A percentile compares a stretch with the other conserved stretches of the same genome.
Evolutionary conservation across 257 asterid genomes (phyloP).

Genomic region (Nicotiana undulata): DNA sequence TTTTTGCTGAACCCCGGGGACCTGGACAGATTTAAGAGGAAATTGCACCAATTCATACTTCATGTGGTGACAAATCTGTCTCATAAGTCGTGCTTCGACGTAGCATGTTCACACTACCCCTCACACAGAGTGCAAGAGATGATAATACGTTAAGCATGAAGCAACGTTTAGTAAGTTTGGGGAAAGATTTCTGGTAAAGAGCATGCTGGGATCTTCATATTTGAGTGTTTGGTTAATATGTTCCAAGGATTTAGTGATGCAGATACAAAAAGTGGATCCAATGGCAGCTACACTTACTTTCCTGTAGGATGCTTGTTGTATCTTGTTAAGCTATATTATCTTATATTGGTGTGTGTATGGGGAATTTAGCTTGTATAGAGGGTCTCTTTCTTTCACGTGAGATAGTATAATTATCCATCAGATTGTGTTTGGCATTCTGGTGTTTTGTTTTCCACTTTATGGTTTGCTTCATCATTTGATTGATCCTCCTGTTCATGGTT

Average conservation of each 20-base stretch:
- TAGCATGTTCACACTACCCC: not conserved
- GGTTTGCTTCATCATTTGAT: constrained; percentile 5
- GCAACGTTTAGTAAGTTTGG: not conserved
- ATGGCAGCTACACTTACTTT: not conserved
- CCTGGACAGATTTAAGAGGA: not conserved
- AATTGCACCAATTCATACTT: not conserved
- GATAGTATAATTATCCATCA: not conserved
- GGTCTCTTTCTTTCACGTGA: not conserved
- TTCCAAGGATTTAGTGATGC: not conserved
- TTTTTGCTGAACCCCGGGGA: not conserved
- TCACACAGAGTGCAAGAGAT: not conserved
- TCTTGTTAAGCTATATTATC: not conserved
- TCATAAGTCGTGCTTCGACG: not conserved
- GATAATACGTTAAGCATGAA: not conserved
- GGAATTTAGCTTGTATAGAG: not conserved
- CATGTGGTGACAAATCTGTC: not conserved
- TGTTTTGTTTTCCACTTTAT: not conserved
- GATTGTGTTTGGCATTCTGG: not conserved
- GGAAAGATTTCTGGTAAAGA: not conserved
- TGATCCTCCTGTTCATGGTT: constrained; percentile 2
- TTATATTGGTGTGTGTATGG: not conserved
- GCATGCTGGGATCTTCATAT: not conserved
- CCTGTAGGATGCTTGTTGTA: not conserved
- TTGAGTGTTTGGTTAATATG: not conserved
- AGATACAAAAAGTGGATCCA: not conserved